Percentiles rank a stretch among this genome's conserved stretches.
These are phyloP conservation scores for Onygena corvina DNA, from an alignment of 2,329 filamentous ascomycete species.

Conservation along the genomic window DNA sequence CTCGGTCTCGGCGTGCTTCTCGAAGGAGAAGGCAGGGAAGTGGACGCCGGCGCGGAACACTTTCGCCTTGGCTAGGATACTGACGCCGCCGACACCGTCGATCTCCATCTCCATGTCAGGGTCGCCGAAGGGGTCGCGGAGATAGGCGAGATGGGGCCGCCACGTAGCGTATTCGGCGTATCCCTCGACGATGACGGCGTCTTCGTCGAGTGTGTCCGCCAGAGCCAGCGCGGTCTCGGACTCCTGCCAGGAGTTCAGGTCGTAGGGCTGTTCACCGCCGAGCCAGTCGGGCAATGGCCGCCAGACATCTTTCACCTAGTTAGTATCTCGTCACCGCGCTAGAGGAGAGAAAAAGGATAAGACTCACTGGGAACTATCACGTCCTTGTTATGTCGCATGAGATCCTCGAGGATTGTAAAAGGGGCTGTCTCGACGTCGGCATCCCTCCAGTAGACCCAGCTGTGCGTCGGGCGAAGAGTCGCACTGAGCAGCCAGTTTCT, in stretches of 20 bases:
- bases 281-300: conserved; percentile 97
- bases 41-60: conserved; percentile 93
- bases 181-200: conserved; percentile 96
- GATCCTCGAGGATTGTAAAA: conserved; percentile 88
- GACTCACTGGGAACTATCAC: conserved; percentile 92
- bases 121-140: conserved; percentile 92
- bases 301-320: conserved; percentile 63
- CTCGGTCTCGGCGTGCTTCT: conserved; percentile 97
- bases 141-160: conserved; percentile 90
- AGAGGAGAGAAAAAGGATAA: background rate
- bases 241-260: conserved; percentile 98
- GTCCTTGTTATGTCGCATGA: conserved; percentile 98
- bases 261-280: conserved; percentile 94
- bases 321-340: conserved; percentile 19
- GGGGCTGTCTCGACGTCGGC: conserved; percentile 96
- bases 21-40: conserved; percentile 96
- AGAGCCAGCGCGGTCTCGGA: conserved; percentile 90
- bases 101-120: conserved; percentile 99
- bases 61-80: conserved; percentile 87
- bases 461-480: conserved; percentile 84
- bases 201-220: conserved; percentile 89
- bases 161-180: conserved; percentile 98
- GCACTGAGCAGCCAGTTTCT: conserved; percentile 94
- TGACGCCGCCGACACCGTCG: conserved; percentile 92
- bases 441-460: conserved; percentile 99